A percentile compares a stretch with the other conserved stretches of the same genome.
Evolutionary conservation across 1,139 yeast genomes (phyloP).

Genomic region (Hanseniaspora sp.): DNA sequence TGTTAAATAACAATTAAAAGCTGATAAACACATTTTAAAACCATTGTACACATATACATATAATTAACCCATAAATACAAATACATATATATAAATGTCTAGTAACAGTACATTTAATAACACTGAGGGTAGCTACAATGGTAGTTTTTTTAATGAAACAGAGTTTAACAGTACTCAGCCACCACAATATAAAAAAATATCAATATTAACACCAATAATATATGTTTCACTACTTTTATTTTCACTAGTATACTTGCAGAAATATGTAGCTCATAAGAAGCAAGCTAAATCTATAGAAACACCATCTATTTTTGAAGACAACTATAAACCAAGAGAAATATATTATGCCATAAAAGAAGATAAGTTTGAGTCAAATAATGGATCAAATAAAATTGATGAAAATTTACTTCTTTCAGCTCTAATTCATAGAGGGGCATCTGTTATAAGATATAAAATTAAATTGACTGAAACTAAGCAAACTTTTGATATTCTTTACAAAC

Average conservation of each 20-base stretch:
- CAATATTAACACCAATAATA: conserved; percentile 75
- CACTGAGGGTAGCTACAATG: conserved; percentile 17
- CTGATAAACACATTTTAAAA: neutral
- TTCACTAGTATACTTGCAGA: conserved; percentile 65
- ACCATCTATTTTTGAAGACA: conserved; percentile 62
- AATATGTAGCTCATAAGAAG: conserved; percentile 42
- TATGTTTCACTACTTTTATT: conserved; percentile 60
- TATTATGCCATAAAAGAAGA: conserved; percentile 49
- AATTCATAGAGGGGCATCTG: conserved; percentile 80
- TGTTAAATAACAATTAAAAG: too few species aligned
- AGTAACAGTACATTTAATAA: conserved; percentile 17
- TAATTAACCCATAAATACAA: too few species aligned
- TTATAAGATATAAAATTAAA: conserved; percentile 84
- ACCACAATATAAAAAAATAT: conserved; percentile 37
- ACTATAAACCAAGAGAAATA: conserved; percentile 48
- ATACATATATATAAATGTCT: conserved; percentile 6
- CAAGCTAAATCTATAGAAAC: conserved; percentile 28
- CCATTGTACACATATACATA: neutral
- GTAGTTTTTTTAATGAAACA: conserved; percentile 20
- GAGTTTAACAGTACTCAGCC: conserved; percentile 21
- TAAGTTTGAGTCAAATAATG: conserved; percentile 31
- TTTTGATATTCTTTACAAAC: conserved; percentile 62
- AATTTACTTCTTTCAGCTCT: conserved; percentile 79
- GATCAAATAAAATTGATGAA: conserved; percentile 50
- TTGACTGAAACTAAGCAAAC: conserved; percentile 46